Evolutionary conservation across 176 grass and related monocot genomes (phyloP).

Genomic region (Rhynchospora pubera): DNA sequence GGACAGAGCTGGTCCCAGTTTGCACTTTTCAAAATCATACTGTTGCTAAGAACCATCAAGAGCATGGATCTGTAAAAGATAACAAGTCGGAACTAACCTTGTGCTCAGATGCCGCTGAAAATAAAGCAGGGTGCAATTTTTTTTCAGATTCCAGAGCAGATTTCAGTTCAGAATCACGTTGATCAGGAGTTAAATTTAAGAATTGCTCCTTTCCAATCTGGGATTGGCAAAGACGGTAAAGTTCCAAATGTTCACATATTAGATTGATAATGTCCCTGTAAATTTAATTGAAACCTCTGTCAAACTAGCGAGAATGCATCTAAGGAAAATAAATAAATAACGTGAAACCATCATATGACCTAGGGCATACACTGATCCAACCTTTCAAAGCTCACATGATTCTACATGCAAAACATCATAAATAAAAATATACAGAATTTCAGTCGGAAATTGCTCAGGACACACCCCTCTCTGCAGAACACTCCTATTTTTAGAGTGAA

Average conservation of each 20-base stretch:
- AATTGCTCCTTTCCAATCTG: slow-evolving; percentile 87
- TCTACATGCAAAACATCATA: not conserved
- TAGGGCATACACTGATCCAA: not conserved
- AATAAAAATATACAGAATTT: not conserved
- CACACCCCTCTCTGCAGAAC: no score
- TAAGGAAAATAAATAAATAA: not conserved
- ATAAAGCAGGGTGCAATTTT: slow-evolving; percentile 87
- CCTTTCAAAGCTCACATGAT: not conserved
- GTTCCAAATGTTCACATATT: slow-evolving; percentile 71
- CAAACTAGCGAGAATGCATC: not conserved
- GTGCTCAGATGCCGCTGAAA: slow-evolving; percentile 65
- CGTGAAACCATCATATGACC: not conserved
- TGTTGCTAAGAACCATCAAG: not conserved
- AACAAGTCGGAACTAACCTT: slow-evolving; percentile 35
- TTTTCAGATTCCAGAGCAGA: slow-evolving; percentile 53
- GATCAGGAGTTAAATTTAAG: slow-evolving; percentile 51
- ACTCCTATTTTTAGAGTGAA: no score
- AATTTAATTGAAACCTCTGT: slow-evolving; percentile 10
- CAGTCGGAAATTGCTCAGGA: not conserved
- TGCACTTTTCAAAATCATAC: not conserved
- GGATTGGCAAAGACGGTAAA: slow-evolving; percentile 73
- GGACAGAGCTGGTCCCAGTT: not conserved
- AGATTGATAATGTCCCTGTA: slow-evolving; percentile 71
- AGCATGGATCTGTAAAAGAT: not conserved
- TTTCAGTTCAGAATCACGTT: slow-evolving; percentile 77